Evolutionary conservation across 2,329 filamentous ascomycete genomes (phyloP), one percentile per base, ranked within the genome.

Genomic region (Sphaerostilbella broomeana): DNA sequence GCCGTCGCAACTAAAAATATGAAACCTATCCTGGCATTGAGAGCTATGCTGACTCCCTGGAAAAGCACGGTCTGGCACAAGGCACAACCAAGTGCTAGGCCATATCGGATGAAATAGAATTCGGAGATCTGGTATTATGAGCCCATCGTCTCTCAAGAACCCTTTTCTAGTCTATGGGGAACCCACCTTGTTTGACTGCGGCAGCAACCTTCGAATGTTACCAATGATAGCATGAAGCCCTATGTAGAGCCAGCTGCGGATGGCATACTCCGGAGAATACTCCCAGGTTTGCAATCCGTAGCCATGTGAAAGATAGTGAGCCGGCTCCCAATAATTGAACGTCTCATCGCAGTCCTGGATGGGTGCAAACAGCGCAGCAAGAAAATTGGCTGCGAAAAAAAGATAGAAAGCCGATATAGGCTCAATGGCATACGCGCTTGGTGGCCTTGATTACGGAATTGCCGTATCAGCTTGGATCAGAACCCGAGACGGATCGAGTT

Each of bases 281-380:
- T 98, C 92, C 92, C 92, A 98, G 1, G 92, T 98, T 67, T 98
- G 89, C 35, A 95, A 72, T 26, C 90, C 92, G 56, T 94, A 90
- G 52, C 86, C 86, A 68, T 95, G 88, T 43, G 80, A 84, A 19
- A 98, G 75, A 62, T 95, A 98, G 63, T 98, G 92, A 0, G 89
- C 80, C 0, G 92, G 90, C 55, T 98, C 92, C 88, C 90, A 98
- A 69, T 95, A 98, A 61, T 98, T 98, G 74, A 94, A 98, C 9
- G 90, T 90, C 68, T 98, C 92, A 54, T 98, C 92, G 59, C 92
- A 98, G 63, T 98, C 92, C 60, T 95, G 89, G 49, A 98, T 95
- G 0, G 92, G 92, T 2, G 88, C 81, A 59, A 82, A 90, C 21
- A 84, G 55, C 9, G 90, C 92, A 6, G 90, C 85, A 16, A 90